These are phyloP conservation scores for Lipomyces yamanashiensis DNA, from an alignment of 805 yeast genomes.

Conservation along the genomic window DNA sequence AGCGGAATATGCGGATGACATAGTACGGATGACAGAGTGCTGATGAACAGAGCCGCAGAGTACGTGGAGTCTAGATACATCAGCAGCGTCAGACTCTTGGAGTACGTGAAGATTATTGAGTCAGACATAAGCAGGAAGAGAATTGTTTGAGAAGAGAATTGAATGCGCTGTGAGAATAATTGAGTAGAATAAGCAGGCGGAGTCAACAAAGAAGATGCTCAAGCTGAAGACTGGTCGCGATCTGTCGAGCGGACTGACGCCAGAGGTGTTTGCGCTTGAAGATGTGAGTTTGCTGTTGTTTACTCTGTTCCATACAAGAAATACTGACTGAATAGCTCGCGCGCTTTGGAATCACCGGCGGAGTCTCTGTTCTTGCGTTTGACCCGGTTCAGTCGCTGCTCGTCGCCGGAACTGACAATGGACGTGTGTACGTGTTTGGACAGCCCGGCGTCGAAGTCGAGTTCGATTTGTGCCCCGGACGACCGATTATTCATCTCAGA, in stretches of 20 bases:
- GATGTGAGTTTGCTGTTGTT: slow-evolving; percentile 42
- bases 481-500: slow-evolving; percentile 57
- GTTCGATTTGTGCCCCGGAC: slow-evolving; percentile 57
- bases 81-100: too few relatives aligned
- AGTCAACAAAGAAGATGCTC: slow-evolving; percentile 10
- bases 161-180: too few relatives aligned
- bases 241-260: slow-evolving; percentile 43
- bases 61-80: too few relatives aligned
- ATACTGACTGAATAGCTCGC: slow-evolving; percentile 38
- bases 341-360: slow-evolving; percentile 66
- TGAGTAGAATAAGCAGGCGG: background rate
- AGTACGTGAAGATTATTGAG: too few relatives aligned
- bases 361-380: slow-evolving; percentile 68
- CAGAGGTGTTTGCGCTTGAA: slow-evolving; percentile 41
- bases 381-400: slow-evolving; percentile 88
- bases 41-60: too few relatives aligned
- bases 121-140: background rate
- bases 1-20: too few relatives aligned
- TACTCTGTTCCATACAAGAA: too few relatives aligned
- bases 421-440: slow-evolving; percentile 80
- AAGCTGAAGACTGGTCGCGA: slow-evolving; percentile 35
- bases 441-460: slow-evolving; percentile 77
- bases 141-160: too few relatives aligned
- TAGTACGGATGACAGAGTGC: too few relatives aligned
- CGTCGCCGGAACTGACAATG: slow-evolving; percentile 75